A percentile compares a stretch with the other conserved stretches of the same genome.
Conservation (phyloP, 306 rosid species). For the Lotus japonicus region DNA sequence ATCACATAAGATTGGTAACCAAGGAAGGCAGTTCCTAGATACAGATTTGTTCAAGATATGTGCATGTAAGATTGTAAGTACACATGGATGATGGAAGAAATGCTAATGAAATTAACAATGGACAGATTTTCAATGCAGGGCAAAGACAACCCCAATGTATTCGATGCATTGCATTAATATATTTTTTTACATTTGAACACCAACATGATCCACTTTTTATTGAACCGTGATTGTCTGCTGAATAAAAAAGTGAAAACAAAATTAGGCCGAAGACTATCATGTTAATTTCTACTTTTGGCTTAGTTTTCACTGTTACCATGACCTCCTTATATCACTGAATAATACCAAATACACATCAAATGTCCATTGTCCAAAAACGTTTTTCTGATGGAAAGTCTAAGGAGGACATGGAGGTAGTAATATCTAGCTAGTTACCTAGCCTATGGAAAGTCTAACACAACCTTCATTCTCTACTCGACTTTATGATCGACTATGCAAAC, state of each 20-base stretch:
- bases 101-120: not conserved
- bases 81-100: not conserved
- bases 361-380: too few relatives aligned
- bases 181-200: not conserved
- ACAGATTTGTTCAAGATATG: conserved; percentile 1
- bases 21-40: not conserved
- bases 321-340: too few relatives aligned
- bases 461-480: too few relatives aligned
- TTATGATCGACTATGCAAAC: too few relatives aligned
- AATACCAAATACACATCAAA: too few relatives aligned
- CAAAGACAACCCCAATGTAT: too few relatives aligned
- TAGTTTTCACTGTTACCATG: too few relatives aligned
- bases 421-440: too few relatives aligned
- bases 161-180: not conserved
- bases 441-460: too few relatives aligned
- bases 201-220: conserved; percentile 13
- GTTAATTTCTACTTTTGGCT: not conserved
- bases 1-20: not conserved
- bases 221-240: not conserved
- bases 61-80: not conserved
- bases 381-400: too few relatives aligned
- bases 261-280: not conserved
- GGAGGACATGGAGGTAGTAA: too few relatives aligned
- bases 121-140: too few relatives aligned
- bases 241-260: not conserved